Percentiles rank a stretch among this genome's conserved stretches.
These are phyloP conservation scores for Periconia macrospinosa DNA, from an alignment of 2,329 filamentous ascomycete species.

Conservation along the genomic window DNA sequence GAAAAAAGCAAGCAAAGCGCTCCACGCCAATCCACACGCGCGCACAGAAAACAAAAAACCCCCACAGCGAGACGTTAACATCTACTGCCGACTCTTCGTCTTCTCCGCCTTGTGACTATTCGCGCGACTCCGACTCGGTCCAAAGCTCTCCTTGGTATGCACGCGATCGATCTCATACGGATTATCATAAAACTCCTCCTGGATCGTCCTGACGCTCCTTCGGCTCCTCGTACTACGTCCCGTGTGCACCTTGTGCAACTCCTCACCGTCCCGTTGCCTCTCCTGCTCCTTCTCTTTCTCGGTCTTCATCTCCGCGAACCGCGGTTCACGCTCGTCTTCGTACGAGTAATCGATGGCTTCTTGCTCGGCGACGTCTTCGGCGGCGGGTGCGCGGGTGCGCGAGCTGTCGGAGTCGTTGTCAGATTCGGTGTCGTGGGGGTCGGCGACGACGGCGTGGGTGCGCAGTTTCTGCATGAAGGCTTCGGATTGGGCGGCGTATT, in stretches of 20 bases:
- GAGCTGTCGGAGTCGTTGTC: conserved; percentile 22
- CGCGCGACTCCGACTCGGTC: conserved; percentile 18
- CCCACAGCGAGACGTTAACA: too few species aligned
- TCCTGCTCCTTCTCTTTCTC: conserved; percentile 25
- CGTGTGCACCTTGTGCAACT: conserved; percentile 32
- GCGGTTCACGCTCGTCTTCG: conserved; percentile 26
- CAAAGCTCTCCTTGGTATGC: conserved; percentile 52
- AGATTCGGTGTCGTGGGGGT: conserved; percentile 1
- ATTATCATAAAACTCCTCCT: conserved; percentile 44
- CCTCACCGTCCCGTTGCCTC: conserved; percentile 15
- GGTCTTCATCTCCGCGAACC: conserved; percentile 45
- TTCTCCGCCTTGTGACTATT: conserved; percentile 4
- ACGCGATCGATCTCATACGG: conserved; percentile 54
- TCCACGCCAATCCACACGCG: neutral
- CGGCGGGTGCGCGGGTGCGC: conserved; percentile 28
- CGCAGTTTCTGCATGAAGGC: conserved; percentile 57
- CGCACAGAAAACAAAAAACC: neutral
- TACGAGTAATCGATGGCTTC: conserved; percentile 18
- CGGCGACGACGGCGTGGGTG: conserved; percentile 25
- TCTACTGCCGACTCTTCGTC: conserved; percentile 11
- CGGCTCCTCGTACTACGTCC: conserved; percentile 29
- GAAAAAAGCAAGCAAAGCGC: neutral
- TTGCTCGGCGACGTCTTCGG: conserved; percentile 32
- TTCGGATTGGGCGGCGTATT: conserved; percentile 69
- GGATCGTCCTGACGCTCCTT: conserved; percentile 24